These are phyloP conservation scores for Fonsecaea nubica DNA, from an alignment of 2,329 filamentous ascomycete species.

Conservation along the genomic window DNA sequence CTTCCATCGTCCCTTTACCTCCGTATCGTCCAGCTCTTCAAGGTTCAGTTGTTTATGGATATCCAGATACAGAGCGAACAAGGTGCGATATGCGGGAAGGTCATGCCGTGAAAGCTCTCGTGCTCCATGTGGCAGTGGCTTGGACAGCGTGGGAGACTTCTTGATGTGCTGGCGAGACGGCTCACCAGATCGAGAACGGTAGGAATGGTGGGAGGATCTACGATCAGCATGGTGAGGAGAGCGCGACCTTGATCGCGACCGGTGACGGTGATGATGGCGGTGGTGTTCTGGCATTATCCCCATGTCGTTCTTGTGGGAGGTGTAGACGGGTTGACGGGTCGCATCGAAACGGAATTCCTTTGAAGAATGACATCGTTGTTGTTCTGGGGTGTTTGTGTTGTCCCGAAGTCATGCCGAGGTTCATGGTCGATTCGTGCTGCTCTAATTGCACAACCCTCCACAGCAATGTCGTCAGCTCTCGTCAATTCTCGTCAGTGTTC, in stretches of 20 bases:
- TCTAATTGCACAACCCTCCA: too few species aligned
- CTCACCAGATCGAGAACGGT: constrained; percentile 20
- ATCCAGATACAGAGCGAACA: constrained; percentile 85
- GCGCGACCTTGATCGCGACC: constrained; percentile 25
- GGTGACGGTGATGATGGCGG: not conserved
- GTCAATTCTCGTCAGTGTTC: too few species aligned
- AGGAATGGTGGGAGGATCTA: constrained; percentile 19
- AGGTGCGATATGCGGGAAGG: constrained; percentile 67
- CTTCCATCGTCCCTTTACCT: constrained; percentile 86
- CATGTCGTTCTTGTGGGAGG: not conserved
- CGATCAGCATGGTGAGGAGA: constrained; percentile 32
- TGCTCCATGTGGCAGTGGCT: constrained; percentile 68
- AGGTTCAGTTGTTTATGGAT: constrained; percentile 81
- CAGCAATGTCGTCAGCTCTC: too few species aligned
- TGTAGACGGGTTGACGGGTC: not conserved
- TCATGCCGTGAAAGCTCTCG: constrained; percentile 72
- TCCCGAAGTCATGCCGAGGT: not conserved
- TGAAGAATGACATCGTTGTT: constrained; percentile 1
- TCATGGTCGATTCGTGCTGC: not conserved
- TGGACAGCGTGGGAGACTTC: not conserved
- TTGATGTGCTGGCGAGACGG: constrained; percentile 13
- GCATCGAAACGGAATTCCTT: not conserved
- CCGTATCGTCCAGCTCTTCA: constrained; percentile 72
- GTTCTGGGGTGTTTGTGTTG: not conserved
- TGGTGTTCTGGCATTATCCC: constrained; percentile 16